Conservation (phyloP, 2,329 filamentous ascomycete genomes). For the Fusarium coffeatum region DNA sequence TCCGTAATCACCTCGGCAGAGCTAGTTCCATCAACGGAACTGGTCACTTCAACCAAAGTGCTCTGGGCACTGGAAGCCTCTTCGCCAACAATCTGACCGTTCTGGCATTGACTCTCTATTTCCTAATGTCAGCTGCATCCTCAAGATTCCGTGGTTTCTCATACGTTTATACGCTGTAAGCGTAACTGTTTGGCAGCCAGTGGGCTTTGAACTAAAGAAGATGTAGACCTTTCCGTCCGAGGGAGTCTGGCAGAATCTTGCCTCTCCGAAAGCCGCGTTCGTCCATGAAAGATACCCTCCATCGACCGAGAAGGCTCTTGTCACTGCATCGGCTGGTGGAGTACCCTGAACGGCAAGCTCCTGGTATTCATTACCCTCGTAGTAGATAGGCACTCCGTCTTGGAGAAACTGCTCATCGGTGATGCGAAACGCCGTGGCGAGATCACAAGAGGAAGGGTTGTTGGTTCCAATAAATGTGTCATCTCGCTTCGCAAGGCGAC, state of each 20-base stretch:
- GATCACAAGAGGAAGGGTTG: not conserved
- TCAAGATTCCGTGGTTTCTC: accelerated
- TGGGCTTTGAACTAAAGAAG: not conserved
- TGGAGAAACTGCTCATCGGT: not conserved
- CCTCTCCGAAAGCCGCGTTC: not conserved
- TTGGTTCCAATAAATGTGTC: not conserved
- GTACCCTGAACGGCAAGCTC: not conserved
- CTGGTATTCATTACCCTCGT: not conserved
- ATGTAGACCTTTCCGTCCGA: slow-evolving; percentile 13
- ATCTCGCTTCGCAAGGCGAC: slow-evolving; percentile 2
- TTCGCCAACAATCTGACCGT: slow-evolving; percentile 9
- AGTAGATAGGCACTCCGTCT: not conserved
- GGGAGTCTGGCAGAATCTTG: not conserved
- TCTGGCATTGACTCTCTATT: slow-evolving; percentile 15
- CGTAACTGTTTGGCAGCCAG: not conserved
- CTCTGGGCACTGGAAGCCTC: not conserved
- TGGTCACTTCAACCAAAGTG: not conserved
- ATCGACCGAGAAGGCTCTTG: not conserved
- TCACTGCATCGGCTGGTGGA: not conserved
- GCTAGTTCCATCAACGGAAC: not conserved
- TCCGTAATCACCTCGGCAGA: not conserved
- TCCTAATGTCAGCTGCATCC: not conserved
- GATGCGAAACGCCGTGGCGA: not conserved
- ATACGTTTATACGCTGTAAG: slow-evolving; percentile 10
- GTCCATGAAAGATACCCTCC: not conserved